Base-by-base conservation (phyloP, 2,329 filamentous ascomycete species). In the Cladosporium colombiae region DNA sequence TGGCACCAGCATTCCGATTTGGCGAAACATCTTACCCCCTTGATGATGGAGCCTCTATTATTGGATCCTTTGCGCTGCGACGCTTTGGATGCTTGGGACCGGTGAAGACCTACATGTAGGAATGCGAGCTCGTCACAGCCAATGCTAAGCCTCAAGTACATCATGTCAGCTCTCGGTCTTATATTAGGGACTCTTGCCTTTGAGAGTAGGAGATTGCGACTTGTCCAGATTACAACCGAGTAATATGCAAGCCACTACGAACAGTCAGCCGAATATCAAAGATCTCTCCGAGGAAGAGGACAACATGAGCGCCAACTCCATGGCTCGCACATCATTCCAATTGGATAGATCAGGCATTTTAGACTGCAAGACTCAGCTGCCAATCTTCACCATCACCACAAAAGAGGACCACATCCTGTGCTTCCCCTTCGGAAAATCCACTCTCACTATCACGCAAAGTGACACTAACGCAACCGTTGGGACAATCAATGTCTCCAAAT, bases 191-290 rank as follows among this genome's bases (percentile, higher is more conserved):
- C 52, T 18, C 5, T 44, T 44, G 5, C 52, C 18, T 33, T 33
- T 6, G 25, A 27, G 13, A 18, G 13, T n/a, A 27, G 52, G 16
- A 55, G 18, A n/a, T 29, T 14, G 37, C 60, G 52, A 21, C 61
- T 62, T 49, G 53, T 44, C 33, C 25, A 18, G n/a, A 3, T 16
- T 14, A 2, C 37, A 23, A 18, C 11, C 8, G 18, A 25, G 8
- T 37, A 31, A 49, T 8, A 46, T 27, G 23, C 57, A 18, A 10
- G 18, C 8, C n/a, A 10, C 21, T 21, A 21, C 11, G 7, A 31
- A 13, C 18, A 69, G 70, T 8, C 66, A 67, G 33, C 70, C 71
- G 37, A 67, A 70, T 64, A 68, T 65, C 11, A 69, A 71, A 55
- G 61, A 66, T 11, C 62, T 72, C 18, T 70, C 68, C 13, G 66